phyloP scores from a whole-genome alignment of 345 rosid genomes.

The Bruguiera sexangula region DNA sequence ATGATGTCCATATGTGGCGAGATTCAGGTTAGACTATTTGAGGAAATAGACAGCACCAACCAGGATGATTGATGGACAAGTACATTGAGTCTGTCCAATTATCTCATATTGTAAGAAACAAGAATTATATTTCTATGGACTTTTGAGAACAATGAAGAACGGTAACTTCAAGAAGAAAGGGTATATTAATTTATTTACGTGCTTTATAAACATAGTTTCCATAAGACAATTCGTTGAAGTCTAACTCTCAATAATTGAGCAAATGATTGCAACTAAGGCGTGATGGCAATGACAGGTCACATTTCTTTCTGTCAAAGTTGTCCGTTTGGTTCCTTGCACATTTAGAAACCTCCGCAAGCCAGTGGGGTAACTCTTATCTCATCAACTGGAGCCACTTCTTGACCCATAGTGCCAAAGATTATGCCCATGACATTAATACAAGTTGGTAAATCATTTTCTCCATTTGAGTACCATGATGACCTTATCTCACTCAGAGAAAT shows the following conservation, averaged over 20 bases:
- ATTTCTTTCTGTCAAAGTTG: not conserved
- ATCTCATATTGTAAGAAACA: too few species aligned
- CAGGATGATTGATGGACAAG: too few species aligned
- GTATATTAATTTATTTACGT: too few species aligned
- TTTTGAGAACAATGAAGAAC: too few species aligned
- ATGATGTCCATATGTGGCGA: too few species aligned
- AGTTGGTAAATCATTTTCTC: constrained; percentile 6
- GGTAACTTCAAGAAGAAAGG: too few species aligned
- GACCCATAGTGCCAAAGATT: not conserved
- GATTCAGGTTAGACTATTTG: too few species aligned
- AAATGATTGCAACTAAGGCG: not conserved
- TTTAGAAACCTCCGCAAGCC: not conserved
- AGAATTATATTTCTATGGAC: too few species aligned
- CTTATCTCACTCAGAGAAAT: not conserved
- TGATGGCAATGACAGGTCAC: not conserved
- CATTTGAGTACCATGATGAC: not conserved
- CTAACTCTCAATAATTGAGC: constrained; percentile 4
- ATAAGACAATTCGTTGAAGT: not conserved
- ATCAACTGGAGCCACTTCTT: not conserved
- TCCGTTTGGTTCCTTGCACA: not conserved
- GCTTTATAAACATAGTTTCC: too few species aligned
- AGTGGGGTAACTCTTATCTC: not conserved
- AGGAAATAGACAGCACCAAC: too few species aligned
- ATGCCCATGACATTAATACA: not conserved
- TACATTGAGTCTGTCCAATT: too few species aligned